Base-by-base conservation (phyloP, 345 rosid genomes). In the Gossypium ekmanianum region DNA sequence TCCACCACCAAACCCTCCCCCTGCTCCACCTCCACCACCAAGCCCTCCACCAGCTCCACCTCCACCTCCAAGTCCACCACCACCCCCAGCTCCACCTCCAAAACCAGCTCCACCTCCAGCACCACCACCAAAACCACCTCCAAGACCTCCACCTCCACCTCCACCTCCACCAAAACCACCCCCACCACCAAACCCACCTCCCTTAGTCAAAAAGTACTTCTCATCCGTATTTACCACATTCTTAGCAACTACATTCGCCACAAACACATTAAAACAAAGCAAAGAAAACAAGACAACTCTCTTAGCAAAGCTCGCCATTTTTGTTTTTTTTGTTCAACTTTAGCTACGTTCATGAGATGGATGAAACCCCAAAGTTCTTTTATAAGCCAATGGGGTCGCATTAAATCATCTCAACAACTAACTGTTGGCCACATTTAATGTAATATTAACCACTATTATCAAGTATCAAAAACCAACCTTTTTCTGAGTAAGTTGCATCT, bases 321-420 rank as follows among this genome's bases (percentile, higher is more conserved):
- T 65, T 9, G 6, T 56, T 2, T 34, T 34, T 34, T 34, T 34
- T 34, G 26, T 34, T 50, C 20, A 18, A 62, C 26, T 10, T 41
- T 3, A 48, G 59, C 39, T 48, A 59, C 12, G 27, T 39, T 61
- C 64, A 74, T 76, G 68, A 39, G 58, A 54, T 16, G 22, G 9
- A 45, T 41, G 27, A 4, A 7, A 11, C 16, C 24, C 24, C 43
- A 11, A 56, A 47, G 2, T 2, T 74, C 7, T 18, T 71, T 79
- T 83, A 81, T 82, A 82, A 26, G 71, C 78, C 72, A 22, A 24
- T n/a, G 12, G 2, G 43, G 9, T 58, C 13, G 81, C 83, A 84
- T 80, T 87, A 80, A 89, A 79, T 77, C 58, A 17, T 71, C 75
- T 43, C 89, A 87, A 84, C 91, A 0, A 63, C 89, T 64, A 85